Evolutionary conservation across 2,329 filamentous ascomycete genomes (phyloP), one percentile per base, ranked within the genome.

Genomic region (Harringtonia lauricola): DNA sequence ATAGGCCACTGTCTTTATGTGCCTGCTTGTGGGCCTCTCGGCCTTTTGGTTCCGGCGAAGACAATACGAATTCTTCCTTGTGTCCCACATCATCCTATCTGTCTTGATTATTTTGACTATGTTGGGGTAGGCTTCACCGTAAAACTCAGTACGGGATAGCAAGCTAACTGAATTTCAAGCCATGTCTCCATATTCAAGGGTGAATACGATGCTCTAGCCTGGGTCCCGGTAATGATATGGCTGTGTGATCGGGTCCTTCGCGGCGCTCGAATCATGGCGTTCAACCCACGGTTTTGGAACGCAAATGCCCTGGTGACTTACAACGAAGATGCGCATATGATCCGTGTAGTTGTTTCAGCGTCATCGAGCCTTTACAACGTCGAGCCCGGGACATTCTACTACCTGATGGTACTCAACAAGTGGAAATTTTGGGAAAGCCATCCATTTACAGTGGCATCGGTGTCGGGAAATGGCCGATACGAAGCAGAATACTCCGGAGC

Each of bases 41-140:
- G 55, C 72, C 1, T 72, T 70, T 47, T 73, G 66, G 55, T 58
- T 77, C 17, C 65, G 74, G 0, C 64, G 68, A 8, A 64, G 64
- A 9, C 63, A 65, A 15, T 81, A 76, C 47, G 72, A 76, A 47
- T 26, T 66, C 0, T 73, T 74, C 48, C 56, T 73, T 0, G 49
- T 62, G 6, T 47, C 54, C 8, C 70, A 73, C 36, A 62, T 72
- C 19, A 39, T 59, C 3, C 39, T 71, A 0, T 58, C 67, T 0
- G 51, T 67, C 13, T 39, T 71, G 3, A 54, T 62, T 8, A 39
- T 73, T 3, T 57, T 64, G 1, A 67, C 61, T 28, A 45, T 51
- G 39, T 13, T 46, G 2, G 39, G 39, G 47, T 49, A 26, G 6
- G 10, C 10, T n/a, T n/a, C n/a, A n/a, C n/a, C n/a, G n/a, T n/a